A percentile compares a stretch with the other conserved stretches of the same genome.
Conservation (phyloP, 2,329 filamentous ascomycete genomes). For the Xylariaceae sp. region DNA sequence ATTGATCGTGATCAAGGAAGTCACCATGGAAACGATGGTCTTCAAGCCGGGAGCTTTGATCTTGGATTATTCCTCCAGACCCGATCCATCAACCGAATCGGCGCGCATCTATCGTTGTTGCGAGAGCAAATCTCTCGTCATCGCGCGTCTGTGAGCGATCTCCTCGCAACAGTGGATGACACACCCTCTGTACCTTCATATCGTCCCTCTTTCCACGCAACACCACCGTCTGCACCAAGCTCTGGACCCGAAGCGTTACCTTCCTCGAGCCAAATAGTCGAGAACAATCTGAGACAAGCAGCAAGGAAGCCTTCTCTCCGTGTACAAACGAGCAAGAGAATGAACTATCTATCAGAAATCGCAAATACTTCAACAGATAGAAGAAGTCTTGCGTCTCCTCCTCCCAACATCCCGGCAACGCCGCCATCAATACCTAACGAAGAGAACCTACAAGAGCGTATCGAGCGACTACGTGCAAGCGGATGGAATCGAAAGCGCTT, state of each 20-base stretch:
- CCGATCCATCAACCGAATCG: slow-evolving; percentile 46
- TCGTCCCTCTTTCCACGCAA: no score
- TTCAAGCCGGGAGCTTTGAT: slow-evolving; percentile 25
- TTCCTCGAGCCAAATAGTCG: no score
- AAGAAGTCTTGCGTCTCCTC: background rate
- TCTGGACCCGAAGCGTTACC: no score
- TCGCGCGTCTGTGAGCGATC: slow-evolving; percentile 41
- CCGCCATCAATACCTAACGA: slow-evolving; percentile 20
- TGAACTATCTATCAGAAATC: no score
- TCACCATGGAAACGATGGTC: slow-evolving; percentile 1
- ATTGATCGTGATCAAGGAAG: no score
- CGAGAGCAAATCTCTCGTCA: slow-evolving; percentile 48
- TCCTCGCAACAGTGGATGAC: slow-evolving; percentile 24
- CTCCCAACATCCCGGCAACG: background rate
- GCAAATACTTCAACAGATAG: background rate
- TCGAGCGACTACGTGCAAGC: slow-evolving; percentile 49
- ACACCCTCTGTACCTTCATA: slow-evolving; percentile 4
- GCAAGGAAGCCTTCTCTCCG: no score
- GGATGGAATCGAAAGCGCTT: slow-evolving; percentile 57
- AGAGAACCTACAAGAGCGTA: slow-evolving; percentile 41
- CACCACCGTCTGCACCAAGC: no score
- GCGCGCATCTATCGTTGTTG: slow-evolving; percentile 44
- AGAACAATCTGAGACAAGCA: no score
- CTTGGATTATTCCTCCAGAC: slow-evolving; percentile 37
- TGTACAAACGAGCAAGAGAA: no score